A percentile compares a stretch with the other conserved stretches of the same genome.
phyloP scores from a whole-genome alignment of 202 grass and related monocot species.

The Schoenoplectus triqueter region DNA sequence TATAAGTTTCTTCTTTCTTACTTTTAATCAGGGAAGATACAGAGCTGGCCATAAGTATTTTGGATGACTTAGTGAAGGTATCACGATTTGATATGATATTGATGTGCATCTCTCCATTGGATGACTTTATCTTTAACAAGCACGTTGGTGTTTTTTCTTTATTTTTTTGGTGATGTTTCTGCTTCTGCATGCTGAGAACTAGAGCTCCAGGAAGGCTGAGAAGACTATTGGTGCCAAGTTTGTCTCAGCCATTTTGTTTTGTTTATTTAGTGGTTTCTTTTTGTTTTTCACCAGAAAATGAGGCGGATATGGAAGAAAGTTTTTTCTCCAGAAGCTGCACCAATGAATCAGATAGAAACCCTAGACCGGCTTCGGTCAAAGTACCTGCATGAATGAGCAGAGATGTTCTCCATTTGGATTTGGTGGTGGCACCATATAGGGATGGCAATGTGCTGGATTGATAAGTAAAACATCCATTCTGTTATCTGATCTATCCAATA shows the following conservation, averaged over 20 bases:
- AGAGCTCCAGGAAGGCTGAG: neutral
- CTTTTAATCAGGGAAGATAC: constrained; percentile 67
- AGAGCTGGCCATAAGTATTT: constrained; percentile 66
- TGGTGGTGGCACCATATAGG: no score
- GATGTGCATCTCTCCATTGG: constrained; percentile 75
- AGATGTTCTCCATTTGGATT: neutral
- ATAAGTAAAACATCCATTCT: no score
- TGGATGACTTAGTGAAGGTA: constrained; percentile 85
- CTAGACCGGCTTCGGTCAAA: constrained; percentile 55
- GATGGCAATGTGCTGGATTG: no score
- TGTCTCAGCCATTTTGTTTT: neutral
- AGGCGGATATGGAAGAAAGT: constrained; percentile 61
- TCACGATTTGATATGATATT: constrained; percentile 92
- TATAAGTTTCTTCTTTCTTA: neutral
- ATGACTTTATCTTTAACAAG: no score
- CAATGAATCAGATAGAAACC: constrained; percentile 40
- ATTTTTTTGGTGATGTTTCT: neutral
- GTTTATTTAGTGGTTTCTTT: neutral
- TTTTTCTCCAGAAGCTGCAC: constrained; percentile 44
- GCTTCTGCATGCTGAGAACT: neutral
- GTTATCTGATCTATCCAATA: no score
- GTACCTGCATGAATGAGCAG: constrained; percentile 51
- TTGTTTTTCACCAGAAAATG: constrained; percentile 47
- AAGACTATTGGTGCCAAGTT: neutral
- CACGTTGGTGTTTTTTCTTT: constrained; percentile 51